Evolutionary conservation across 176 grass and related monocot species (phyloP), one percentile per base, ranked within the genome.

Genomic region (Triticum aestivum): DNA sequence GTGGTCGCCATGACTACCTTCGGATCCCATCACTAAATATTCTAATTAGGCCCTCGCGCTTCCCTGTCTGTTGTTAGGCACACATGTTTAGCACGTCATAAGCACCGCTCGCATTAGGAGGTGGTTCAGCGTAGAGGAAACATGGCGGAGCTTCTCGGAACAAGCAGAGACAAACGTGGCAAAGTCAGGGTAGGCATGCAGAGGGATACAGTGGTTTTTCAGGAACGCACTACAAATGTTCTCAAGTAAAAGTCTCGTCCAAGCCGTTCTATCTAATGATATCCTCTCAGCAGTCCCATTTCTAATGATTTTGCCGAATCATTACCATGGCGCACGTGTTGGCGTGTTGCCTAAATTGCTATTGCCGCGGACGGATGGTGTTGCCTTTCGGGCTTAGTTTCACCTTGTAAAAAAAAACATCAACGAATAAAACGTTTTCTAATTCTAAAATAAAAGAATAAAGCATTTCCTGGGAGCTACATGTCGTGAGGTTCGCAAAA

Each of bases 1-100:
- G 58, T 79, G 83, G 83, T 49, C n/a, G 20, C 83, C 86, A 89
- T 68, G 83, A 91, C 73, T 72, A 77, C 26, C 56, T 88, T 72
- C 79, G 11, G 38, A 75, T 32, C 27, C 35, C 45, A 70, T 82
- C 9, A 69, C 24, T 29, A 68, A 27, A 2, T 72, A 72, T 5
- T 35, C 34, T 81, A 75, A 14, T 35, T 8, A 44, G 20, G 26
- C 44, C 21, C 33, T 47, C 32, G n/a, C 45, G 26, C 29, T 27
- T 80, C 9, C 10, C 35, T 80, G 44, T 79, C 37, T 54, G 41
- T 33, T 4, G 24, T 64, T 79, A 65, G 29, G 11, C 83, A 30
- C 65, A 54, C 27, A 73, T 87, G 84, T 64, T 83, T 82, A 83
- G 17, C 80, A 66, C 58, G 73, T 83, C 79, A 61, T n/a, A 21